Conservation (phyloP, 768 basidiomycete species). For the Tubosaeta sp. region DNA sequence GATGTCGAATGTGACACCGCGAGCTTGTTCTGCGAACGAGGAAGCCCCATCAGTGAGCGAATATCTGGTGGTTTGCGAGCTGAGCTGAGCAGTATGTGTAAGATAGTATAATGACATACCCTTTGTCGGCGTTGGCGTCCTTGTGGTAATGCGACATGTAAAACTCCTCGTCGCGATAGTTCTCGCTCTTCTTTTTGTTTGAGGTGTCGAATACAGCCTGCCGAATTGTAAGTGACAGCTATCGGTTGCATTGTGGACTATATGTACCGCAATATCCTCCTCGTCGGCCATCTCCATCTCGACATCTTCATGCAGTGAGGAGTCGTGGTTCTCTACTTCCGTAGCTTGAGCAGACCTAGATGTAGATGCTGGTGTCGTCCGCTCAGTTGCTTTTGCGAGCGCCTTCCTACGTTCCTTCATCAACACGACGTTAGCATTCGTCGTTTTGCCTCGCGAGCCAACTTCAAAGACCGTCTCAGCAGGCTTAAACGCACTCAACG, state of each 20-base stretch:
- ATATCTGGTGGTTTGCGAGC: conserved; percentile 49
- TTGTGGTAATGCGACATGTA: conserved; percentile 93
- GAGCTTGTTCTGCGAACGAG: conserved; percentile 80
- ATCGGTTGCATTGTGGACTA: conserved; percentile 1
- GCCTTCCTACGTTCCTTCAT: conserved; percentile 90
- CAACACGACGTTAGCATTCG: conserved; percentile 57
- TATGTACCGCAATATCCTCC: conserved; percentile 62
- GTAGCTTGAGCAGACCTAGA: conserved; percentile 31
- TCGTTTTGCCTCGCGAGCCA: conserved; percentile 62
- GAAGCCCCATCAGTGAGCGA: conserved; percentile 86
- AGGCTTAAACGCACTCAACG: conserved; percentile 81
- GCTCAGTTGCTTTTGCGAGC: conserved; percentile 57
- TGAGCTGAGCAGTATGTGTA: neutral
- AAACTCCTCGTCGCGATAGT: conserved; percentile 76
- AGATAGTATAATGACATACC: conserved; percentile 47
- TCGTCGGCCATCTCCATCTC: conserved; percentile 74
- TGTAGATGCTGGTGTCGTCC: conserved; percentile 34
- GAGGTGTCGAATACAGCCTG: conserved; percentile 67
- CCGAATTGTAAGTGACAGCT: conserved; percentile 6
- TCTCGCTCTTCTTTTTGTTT: conserved; percentile 39
- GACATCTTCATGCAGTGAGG: conserved; percentile 21
- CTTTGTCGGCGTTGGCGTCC: conserved; percentile 83
- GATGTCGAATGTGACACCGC: conserved; percentile 76
- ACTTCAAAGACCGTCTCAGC: conserved; percentile 90
- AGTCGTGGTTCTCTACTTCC: conserved; percentile 33